phyloP scores from a whole-genome alignment of 176 grass and related monocot genomes.

The Eragrostis nindensis region DNA sequence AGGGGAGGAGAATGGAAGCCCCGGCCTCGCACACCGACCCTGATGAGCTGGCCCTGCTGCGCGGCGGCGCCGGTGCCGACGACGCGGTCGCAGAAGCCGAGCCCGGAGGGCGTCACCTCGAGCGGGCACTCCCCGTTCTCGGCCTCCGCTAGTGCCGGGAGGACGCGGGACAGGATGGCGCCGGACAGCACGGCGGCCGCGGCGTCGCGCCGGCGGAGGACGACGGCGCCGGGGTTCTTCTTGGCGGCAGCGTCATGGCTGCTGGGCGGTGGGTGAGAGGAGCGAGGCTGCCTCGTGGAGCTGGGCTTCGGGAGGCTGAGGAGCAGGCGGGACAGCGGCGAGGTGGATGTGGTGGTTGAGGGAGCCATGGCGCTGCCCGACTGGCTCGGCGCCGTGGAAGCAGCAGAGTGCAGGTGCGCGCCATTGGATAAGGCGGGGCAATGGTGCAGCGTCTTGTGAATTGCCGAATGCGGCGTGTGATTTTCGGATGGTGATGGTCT shows the following conservation, averaged over 20 bases:
- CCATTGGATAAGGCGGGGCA: neutral
- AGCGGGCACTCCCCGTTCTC: conserved; percentile 49
- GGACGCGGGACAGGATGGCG: conserved; percentile 37
- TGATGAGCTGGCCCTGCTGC: conserved; percentile 80
- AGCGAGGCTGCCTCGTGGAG: neutral
- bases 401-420: neutral
- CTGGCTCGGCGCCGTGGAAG: neutral
- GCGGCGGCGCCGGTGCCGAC: conserved; percentile 65
- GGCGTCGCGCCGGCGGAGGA: conserved; percentile 50
- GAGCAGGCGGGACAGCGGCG: conserved; percentile 41
- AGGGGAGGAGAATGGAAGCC: neutral
- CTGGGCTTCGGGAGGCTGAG: conserved; percentile 40
- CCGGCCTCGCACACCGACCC: conserved; percentile 19
- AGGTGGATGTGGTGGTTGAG: conserved; percentile 31
- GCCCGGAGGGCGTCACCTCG: conserved; percentile 55
- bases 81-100: conserved; percentile 81
- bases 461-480: neutral
- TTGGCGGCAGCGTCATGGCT: neutral
- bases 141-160: neutral
- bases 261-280: neutral
- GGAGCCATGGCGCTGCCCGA: conserved; percentile 54
- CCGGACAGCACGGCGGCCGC: conserved; percentile 39
- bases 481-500: neutral
- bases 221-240: neutral
- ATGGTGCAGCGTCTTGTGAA: neutral